These are phyloP conservation scores for Salmacisia buchloeana DNA, from an alignment of 1,284 basidiomycete genomes.

Conservation along the genomic window DNA sequence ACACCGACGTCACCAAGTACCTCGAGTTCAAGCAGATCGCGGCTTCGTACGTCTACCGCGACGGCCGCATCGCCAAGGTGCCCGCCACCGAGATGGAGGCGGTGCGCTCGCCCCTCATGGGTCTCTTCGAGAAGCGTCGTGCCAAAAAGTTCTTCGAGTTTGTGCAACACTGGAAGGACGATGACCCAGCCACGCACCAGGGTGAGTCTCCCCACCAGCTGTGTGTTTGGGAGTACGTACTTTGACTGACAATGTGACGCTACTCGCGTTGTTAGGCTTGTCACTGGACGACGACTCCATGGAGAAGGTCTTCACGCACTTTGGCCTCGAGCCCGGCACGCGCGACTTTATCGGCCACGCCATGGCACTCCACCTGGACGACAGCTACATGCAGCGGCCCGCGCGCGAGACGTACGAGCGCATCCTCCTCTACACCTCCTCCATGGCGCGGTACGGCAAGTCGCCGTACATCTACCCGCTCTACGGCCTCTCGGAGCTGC, in stretches of 20 bases:
- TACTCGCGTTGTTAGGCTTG: too few relatives aligned
- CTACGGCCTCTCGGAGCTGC: conserved; percentile 96
- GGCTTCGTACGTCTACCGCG: conserved; percentile 93
- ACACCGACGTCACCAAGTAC: conserved; percentile 97
- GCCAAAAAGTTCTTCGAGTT: conserved; percentile 99
- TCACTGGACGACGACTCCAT: conserved; percentile 45
- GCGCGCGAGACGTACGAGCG: conserved; percentile 88
- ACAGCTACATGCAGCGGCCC: conserved; percentile 80
- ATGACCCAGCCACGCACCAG: conserved; percentile 90
- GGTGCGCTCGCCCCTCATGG: conserved; percentile 89
- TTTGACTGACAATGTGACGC: neutral
- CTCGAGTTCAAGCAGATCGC: conserved; percentile 99
- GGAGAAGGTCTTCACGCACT: conserved; percentile 76
- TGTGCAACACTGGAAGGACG: conserved; percentile 88
- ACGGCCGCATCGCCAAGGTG: conserved; percentile 95
- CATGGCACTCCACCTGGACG: conserved; percentile 96
- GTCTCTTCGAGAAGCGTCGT: conserved; percentile 93
- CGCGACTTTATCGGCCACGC: conserved; percentile 99
- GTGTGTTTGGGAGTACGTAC: neutral
- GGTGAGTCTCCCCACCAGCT: conserved; percentile 59
- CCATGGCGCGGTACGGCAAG: conserved; percentile 98
- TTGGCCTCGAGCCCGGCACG: conserved; percentile 91
- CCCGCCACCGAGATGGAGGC: conserved; percentile 98
- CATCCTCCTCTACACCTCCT: conserved; percentile 93
- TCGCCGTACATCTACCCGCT: conserved; percentile 99